Percentiles rank a stretch among this genome's conserved stretches.
Conservation (phyloP, 2,329 filamentous ascomycete species). For the Aureobasidium sp. region DNA sequence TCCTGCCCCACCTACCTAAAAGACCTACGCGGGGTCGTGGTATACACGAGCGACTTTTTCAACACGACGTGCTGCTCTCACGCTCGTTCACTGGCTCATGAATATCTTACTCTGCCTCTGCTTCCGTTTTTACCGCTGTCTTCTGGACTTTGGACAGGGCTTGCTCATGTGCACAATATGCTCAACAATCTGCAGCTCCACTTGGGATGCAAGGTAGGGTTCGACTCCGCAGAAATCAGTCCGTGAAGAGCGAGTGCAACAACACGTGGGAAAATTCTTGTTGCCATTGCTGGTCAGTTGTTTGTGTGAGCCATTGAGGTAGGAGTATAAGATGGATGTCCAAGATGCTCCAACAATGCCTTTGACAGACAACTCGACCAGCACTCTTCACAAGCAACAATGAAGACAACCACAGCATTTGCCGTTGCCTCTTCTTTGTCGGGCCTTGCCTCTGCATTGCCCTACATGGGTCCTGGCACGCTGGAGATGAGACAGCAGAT, state of each 20-base stretch:
- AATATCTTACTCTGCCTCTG: not conserved
- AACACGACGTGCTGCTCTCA: not conserved
- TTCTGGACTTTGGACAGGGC: not conserved
- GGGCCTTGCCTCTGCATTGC: not conserved
- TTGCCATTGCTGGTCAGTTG: not conserved
- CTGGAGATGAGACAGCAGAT: not conserved
- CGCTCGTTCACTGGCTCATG: not conserved
- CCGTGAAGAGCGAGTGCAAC: not conserved
- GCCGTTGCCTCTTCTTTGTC: not conserved
- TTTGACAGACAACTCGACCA: not conserved
- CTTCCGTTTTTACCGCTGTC: not conserved
- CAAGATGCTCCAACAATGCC: not conserved
- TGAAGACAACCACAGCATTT: conserved; percentile 3
- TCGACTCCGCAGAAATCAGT: not conserved
- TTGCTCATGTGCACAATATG: not conserved
- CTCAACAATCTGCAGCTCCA: not conserved
- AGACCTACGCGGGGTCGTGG: not conserved
- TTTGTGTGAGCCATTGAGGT: too few relatives aligned
- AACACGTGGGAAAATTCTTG: not conserved
- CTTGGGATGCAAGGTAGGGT: not conserved
- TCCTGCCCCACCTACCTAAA: not conserved
- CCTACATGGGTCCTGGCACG: not conserved
- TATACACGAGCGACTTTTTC: not conserved
- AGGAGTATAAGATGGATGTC: not conserved
- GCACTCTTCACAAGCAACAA: not conserved